Percentiles rank a stretch among this genome's conserved stretches.
phyloP scores from a whole-genome alignment of 1,139 yeast genomes.

The Candida frijolesensis region DNA sequence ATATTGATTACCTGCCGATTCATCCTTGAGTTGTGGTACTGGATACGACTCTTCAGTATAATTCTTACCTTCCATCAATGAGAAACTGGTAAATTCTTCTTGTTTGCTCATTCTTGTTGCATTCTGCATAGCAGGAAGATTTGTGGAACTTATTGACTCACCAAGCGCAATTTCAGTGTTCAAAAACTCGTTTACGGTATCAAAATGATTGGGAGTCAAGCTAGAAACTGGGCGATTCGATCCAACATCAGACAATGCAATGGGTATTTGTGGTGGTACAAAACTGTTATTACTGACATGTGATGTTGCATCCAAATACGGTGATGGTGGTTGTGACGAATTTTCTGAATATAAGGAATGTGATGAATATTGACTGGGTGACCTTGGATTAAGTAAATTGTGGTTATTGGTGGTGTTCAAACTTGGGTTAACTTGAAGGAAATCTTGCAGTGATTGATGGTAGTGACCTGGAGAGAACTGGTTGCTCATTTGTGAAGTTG shows the following conservation, averaged over 20 bases:
- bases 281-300: slow-evolving; percentile 24
- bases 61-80: slow-evolving; percentile 2
- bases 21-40: slow-evolving; percentile 1
- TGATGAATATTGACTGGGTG: slow-evolving; percentile 24
- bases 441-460: slow-evolving; percentile 7
- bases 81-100: slow-evolving; percentile 5
- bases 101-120: background rate
- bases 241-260: slow-evolving; percentile 19
- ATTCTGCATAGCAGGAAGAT: slow-evolving; percentile 25
- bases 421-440: slow-evolving; percentile 10
- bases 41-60: background rate
- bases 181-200: slow-evolving; percentile 22
- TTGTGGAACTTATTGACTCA: slow-evolving; percentile 42
- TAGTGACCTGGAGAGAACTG: slow-evolving; percentile 9
- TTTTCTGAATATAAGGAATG: slow-evolving; percentile 39
- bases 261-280: slow-evolving; percentile 14
- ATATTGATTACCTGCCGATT: slow-evolving; percentile 7
- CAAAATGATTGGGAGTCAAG: slow-evolving; percentile 11
- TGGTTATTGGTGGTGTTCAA: slow-evolving; percentile 1
- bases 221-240: slow-evolving; percentile 11
- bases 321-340: slow-evolving; percentile 43
- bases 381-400: slow-evolving; percentile 18
- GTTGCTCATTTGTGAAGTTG: slow-evolving; percentile 13
- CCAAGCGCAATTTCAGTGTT: slow-evolving; percentile 39
- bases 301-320: slow-evolving; percentile 43